Conservation (phyloP, 164 flowering plant species). For the Chloranthus sessilifolius region DNA sequence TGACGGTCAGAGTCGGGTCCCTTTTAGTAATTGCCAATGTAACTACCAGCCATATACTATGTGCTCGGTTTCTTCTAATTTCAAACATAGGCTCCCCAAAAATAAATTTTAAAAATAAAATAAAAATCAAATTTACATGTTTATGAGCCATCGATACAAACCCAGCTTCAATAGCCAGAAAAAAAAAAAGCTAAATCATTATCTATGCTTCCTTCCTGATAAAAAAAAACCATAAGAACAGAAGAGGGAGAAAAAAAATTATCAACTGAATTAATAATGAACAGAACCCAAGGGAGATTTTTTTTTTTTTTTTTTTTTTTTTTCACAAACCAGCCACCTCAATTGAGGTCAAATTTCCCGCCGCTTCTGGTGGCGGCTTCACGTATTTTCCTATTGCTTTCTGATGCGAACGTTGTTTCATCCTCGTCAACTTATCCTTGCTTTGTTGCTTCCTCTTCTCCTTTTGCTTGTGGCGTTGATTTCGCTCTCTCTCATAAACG, state of each 20-base stretch:
- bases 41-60: too few species aligned
- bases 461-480: conserved; percentile 40
- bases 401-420: conserved; percentile 48
- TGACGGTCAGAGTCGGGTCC: too few species aligned
- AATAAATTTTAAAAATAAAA: background rate
- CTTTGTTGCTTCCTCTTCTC: conserved; percentile 63
- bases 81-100: too few species aligned
- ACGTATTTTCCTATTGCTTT: conserved; percentile 77
- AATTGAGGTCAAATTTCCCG: conserved; percentile 30
- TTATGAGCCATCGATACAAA: conserved; percentile 1
- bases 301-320: too few species aligned
- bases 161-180: conserved; percentile 19
- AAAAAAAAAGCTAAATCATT: conserved; percentile 8
- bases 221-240: conserved; percentile 13
- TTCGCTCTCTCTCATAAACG: conserved; percentile 68
- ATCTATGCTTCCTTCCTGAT: conserved; percentile 24
- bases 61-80: too few species aligned
- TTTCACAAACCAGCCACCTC: too few species aligned
- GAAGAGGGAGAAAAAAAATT: conserved; percentile 25
- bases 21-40: too few species aligned
- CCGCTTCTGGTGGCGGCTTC: conserved; percentile 67
- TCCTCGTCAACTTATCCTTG: conserved; percentile 59
- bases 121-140: conserved; percentile 24
- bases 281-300: too few species aligned
- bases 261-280: conserved; percentile 13